Conservation (phyloP, 768 basidiomycete species). For the Leccinellum luteum region DNA sequence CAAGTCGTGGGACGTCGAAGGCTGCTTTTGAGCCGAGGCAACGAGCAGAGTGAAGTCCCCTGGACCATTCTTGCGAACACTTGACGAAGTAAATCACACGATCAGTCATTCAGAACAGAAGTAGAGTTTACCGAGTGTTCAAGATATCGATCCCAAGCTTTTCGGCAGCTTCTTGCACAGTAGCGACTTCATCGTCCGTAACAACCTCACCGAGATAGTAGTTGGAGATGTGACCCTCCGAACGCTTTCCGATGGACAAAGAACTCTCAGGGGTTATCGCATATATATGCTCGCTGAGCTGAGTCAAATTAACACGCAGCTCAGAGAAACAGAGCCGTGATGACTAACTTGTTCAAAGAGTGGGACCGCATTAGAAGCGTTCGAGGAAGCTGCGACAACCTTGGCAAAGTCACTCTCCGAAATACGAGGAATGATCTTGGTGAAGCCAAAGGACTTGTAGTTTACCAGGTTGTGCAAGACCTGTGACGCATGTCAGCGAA, state of each 20-base stretch:
- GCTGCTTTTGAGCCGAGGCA: slow-evolving; percentile 58
- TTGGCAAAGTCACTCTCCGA: slow-evolving; percentile 57
- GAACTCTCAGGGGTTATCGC: slow-evolving; percentile 58
- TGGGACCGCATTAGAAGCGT: slow-evolving; percentile 49
- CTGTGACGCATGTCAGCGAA: slow-evolving; percentile 14
- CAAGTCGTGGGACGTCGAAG: slow-evolving; percentile 44
- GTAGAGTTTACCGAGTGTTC: slow-evolving; percentile 65
- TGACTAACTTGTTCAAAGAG: slow-evolving; percentile 62
- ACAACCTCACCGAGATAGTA: slow-evolving; percentile 79
- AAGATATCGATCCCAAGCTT: slow-evolving; percentile 70
- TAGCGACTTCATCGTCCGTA: slow-evolving; percentile 74
- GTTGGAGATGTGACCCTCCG: slow-evolving; percentile 74
- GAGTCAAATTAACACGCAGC: slow-evolving; percentile 1
- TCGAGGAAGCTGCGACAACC: slow-evolving; percentile 60
- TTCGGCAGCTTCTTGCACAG: slow-evolving; percentile 74
- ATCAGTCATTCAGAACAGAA: background rate
- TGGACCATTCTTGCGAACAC: slow-evolving; percentile 67
- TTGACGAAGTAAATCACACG: slow-evolving; percentile 26
- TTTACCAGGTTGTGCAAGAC: slow-evolving; percentile 51
- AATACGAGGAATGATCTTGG: slow-evolving; percentile 80
- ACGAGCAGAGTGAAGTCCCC: slow-evolving; percentile 68
- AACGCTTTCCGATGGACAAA: slow-evolving; percentile 78
- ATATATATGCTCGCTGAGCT: slow-evolving; percentile 80
- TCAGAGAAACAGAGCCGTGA: background rate
- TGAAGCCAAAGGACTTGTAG: slow-evolving; percentile 80